Percentiles rank a stretch among this genome's conserved stretches.
These are phyloP conservation scores for Talaromyces amestolkiae DNA, from an alignment of 2,329 filamentous ascomycete species.

Conservation along the genomic window DNA sequence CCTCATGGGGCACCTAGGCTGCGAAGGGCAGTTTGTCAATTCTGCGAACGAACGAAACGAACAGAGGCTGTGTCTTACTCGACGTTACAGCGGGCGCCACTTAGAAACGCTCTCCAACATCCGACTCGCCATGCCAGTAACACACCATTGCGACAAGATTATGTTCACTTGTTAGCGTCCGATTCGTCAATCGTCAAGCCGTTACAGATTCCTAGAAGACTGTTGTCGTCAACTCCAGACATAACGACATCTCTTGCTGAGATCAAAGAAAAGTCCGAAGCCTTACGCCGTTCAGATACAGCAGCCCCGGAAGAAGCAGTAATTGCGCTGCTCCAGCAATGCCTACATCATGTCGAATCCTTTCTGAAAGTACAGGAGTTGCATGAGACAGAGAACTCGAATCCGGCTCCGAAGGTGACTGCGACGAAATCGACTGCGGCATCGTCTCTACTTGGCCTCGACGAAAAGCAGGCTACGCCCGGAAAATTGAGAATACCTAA, in stretches of 20 bases:
- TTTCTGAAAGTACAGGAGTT: conserved; percentile 30
- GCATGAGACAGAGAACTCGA: conserved; percentile 30
- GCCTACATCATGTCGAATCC: conserved; percentile 33
- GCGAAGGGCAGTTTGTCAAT: conserved; percentile 35
- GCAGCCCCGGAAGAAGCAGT: conserved; percentile 38
- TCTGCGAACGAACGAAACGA: conserved; percentile 37
- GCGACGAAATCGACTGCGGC: conserved; percentile 34
- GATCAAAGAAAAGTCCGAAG: conserved; percentile 28
- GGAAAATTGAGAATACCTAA: conserved; percentile 27
- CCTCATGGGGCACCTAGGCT: conserved; percentile 22
- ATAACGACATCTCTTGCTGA: conserved; percentile 31
- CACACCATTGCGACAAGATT: background rate
- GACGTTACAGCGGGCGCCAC: conserved; percentile 14
- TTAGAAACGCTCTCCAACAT: conserved; percentile 8
- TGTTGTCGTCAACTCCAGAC: background rate
- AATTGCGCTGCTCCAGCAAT: conserved; percentile 35
- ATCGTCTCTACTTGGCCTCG: conserved; percentile 42
- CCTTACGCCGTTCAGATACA: conserved; percentile 30
- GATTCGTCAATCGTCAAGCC: background rate
- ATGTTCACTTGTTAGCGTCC: background rate
- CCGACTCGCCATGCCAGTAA: conserved; percentile 8
- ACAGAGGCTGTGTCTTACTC: conserved; percentile 21
- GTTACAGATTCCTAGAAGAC: background rate
- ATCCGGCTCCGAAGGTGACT: conserved; percentile 25
- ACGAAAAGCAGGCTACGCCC: conserved; percentile 35